Evolutionary conservation across 768 basidiomycete genomes (phyloP), one percentile per base, ranked within the genome.

Genomic region (Pulveroboletus sp.): DNA sequence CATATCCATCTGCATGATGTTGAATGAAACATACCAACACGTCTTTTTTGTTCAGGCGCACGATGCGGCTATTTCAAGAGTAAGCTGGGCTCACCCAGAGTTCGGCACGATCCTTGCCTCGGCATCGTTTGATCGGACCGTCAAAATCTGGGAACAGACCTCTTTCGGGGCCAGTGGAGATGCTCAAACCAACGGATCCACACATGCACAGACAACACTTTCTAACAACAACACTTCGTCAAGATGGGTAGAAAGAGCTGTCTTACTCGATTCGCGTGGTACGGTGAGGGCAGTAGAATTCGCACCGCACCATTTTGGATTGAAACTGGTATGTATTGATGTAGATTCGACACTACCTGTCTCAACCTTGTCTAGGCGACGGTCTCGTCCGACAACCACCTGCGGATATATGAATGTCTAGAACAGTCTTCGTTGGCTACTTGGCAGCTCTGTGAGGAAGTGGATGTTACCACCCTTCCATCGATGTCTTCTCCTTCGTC

Each of bases 1-100:
- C 45, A n/a, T 40, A 47, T 51, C n/a, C 34, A 45, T 17, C 40
- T 33, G 21, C 20, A 8, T 17, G 10, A 19, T 23, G 32, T 34
- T 11, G 32, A 27, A 31, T 17, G 16, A 25, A 36, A 36, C 27
- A 32, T 34, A 20, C 45, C 50, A 25, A 54, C 23, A 1, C 2
- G n/a, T 40, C 31, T 45, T 50, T 40, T 44, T 32, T 44, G 13
- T 59, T n/a, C n/a, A 95, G 90, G 95, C 94, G n/a, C 94, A 97
- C 64, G 92, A 95, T 60, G 93, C 93, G 14, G 83, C 94, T 1
- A 77, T 97, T 32, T 81, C 91, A 8, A 85, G 79, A 65, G 58
- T 97, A 13, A 80, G 80, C 44, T 98, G 93, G 90, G 92, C 92
- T 2, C 93, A 94, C 62, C 93, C 95, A 5, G 86, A 94, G 66